phyloP scores from a whole-genome alignment of 305 asterid genomes.

The Fraxinus dipetala region DNA sequence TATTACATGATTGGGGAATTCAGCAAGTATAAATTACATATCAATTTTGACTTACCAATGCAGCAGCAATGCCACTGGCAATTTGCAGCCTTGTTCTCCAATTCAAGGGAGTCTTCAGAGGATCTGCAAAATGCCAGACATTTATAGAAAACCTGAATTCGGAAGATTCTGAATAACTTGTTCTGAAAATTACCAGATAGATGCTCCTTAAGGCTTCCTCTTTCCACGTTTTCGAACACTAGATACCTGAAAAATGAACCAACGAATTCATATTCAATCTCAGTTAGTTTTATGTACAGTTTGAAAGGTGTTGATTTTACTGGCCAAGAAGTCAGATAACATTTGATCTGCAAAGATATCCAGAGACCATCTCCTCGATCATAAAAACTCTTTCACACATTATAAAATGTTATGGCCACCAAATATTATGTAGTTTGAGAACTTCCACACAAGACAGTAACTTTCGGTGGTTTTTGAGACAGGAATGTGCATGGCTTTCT shows the following conservation, averaged over 20 bases:
- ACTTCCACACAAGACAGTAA: background rate
- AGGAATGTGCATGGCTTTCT: background rate
- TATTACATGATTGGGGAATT: background rate
- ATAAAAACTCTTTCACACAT: background rate
- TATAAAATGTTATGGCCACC: background rate
- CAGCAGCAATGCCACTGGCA: slow-evolving; percentile 75
- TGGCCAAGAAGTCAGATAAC: too few species aligned
- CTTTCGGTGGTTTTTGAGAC: background rate
- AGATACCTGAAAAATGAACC: slow-evolving; percentile 52
- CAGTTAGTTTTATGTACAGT: background rate
- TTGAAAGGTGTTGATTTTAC: background rate
- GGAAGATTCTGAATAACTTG: slow-evolving; percentile 5
- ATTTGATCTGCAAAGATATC: too few species aligned
- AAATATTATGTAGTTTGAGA: background rate
- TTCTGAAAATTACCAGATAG: slow-evolving; percentile 57
- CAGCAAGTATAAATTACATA: background rate
- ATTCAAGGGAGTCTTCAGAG: slow-evolving; percentile 80
- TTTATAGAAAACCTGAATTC: background rate
- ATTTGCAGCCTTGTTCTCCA: slow-evolving; percentile 87
- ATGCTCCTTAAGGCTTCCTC: slow-evolving; percentile 76
- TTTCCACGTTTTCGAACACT: slow-evolving; percentile 66
- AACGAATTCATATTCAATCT: slow-evolving; percentile 3
- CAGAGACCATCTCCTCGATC: background rate
- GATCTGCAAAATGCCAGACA: slow-evolving; percentile 46
- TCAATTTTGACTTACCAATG: slow-evolving; percentile 55